A percentile compares a stretch with the other conserved stretches of the same genome.
phyloP scores from a whole-genome alignment of 31 red algal genomes.

The Asparagopsis taxiformis region DNA sequence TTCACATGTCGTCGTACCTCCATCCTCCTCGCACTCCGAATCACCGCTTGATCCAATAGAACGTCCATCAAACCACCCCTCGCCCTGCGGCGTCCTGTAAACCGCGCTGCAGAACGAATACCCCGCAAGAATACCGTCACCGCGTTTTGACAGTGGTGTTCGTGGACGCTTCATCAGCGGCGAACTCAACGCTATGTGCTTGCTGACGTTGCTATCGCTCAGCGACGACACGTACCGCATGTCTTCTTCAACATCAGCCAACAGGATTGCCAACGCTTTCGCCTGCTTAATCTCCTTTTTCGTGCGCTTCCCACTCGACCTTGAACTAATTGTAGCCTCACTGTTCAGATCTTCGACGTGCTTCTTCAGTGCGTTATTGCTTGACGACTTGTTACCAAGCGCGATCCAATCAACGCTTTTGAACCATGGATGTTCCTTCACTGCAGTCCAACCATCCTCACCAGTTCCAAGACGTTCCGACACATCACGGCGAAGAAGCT shows the following conservation, averaged over 20 bases:
- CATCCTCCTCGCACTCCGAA: background rate
- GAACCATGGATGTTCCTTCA: constrained; percentile 92
- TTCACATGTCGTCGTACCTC: too few relatives aligned
- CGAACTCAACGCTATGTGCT: background rate
- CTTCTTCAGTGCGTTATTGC: background rate
- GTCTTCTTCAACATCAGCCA: constrained; percentile 41
- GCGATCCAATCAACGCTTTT: constrained; percentile 71
- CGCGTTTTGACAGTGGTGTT: constrained; percentile 36
- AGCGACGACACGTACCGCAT: constrained; percentile 24
- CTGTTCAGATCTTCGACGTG: background rate
- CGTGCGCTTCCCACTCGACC: constrained; percentile 4
- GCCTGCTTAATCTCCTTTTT: constrained; percentile 16
- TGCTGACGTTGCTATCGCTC: background rate
- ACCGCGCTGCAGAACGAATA: constrained; percentile 32
- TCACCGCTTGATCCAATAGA: background rate
- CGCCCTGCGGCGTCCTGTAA: background rate
- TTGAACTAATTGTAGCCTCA: background rate
- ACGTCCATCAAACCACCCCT: background rate
- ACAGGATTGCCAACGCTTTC: constrained; percentile 28
- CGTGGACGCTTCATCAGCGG: constrained; percentile 13
- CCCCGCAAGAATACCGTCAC: constrained; percentile 40
- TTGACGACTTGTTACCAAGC: background rate
- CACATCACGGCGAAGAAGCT: constrained; percentile 65
- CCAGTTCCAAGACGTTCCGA: constrained; percentile 64
- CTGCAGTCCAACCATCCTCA: constrained; percentile 54